Percentiles rank a stretch among this genome's conserved stretches.
Conservation (phyloP, 495 filamentous ascomycete genomes). For the Parmelia sp. region DNA sequence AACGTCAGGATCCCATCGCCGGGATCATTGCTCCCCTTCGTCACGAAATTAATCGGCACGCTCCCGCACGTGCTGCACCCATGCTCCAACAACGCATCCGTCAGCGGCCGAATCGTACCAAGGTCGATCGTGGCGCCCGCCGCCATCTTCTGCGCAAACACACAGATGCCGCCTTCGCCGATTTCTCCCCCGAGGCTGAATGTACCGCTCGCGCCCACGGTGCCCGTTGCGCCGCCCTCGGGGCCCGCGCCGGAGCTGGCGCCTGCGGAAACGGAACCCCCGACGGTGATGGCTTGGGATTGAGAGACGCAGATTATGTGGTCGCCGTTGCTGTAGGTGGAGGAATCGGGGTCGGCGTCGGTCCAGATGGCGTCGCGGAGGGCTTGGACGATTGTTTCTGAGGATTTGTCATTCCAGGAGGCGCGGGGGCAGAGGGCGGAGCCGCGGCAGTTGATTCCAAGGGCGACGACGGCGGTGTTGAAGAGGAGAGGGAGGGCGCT, state of each 20-base stretch:
- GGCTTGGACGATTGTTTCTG: slow-evolving; percentile 12
- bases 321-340: slow-evolving; percentile 16
- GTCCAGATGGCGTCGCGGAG: slow-evolving; percentile 17
- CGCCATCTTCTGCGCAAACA: slow-evolving; percentile 13
- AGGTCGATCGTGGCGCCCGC: background rate
- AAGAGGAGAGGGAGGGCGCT: slow-evolving; percentile 5
- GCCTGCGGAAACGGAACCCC: background rate
- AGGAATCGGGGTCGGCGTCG: background rate
- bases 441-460: slow-evolving; percentile 21
- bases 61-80: slow-evolving; percentile 29
- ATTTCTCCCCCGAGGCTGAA: slow-evolving; percentile 12
- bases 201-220: background rate
- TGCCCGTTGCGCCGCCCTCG: background rate
- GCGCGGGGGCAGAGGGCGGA: slow-evolving; percentile 16
- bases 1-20: slow-evolving; percentile 27
- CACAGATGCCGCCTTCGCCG: slow-evolving; percentile 15
- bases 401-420: slow-evolving; percentile 2
- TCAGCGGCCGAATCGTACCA: background rate
- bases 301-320: slow-evolving; percentile 21
- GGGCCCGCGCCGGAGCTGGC: background rate
- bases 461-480: slow-evolving; percentile 1
- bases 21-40: slow-evolving; percentile 26
- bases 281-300: slow-evolving; percentile 13
- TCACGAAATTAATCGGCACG: slow-evolving; percentile 28
- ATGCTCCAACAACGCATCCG: background rate